A percentile compares a stretch with the other conserved stretches of the same genome.
These are phyloP conservation scores for Colletotrichum abscissum DNA, from an alignment of 2,329 filamentous ascomycete species.

Conservation along the genomic window DNA sequence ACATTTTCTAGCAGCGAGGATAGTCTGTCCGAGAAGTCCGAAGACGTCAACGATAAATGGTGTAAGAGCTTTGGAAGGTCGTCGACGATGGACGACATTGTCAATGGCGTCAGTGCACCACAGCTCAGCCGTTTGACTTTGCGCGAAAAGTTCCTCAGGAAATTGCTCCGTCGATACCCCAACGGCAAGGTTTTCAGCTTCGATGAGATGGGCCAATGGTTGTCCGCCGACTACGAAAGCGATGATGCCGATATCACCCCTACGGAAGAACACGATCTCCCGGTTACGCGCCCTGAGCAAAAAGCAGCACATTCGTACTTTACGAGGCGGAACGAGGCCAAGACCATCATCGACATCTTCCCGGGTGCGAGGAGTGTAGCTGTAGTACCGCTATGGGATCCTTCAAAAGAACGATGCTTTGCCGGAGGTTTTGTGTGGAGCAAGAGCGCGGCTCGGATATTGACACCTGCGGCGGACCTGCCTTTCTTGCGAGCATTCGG, in stretches of 20 bases:
- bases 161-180: conserved; percentile 57
- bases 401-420: conserved; percentile 48
- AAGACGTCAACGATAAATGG: conserved; percentile 22
- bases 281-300: background rate
- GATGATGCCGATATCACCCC: conserved; percentile 24
- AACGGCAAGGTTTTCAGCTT: conserved; percentile 60
- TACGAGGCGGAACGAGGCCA: conserved; percentile 42
- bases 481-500: conserved; percentile 58
- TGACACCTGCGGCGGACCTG: conserved; percentile 39
- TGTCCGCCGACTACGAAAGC: conserved; percentile 42
- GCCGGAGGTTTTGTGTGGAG: conserved; percentile 55
- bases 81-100: conserved; percentile 42
- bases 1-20: conserved; percentile 40
- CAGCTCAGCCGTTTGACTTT: conserved; percentile 40
- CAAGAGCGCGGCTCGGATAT: conserved; percentile 42
- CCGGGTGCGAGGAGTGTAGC: conserved; percentile 50
- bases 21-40: conserved; percentile 13
- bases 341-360: conserved; percentile 50
- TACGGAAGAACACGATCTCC: conserved; percentile 26
- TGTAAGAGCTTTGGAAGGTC: conserved; percentile 54
- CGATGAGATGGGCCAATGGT: conserved; percentile 49
- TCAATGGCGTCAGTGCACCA: conserved; percentile 42
- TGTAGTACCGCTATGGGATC: conserved; percentile 51
- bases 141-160: conserved; percentile 52
- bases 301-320: conserved; percentile 25